phyloP scores from a whole-genome alignment of 2,329 filamentous ascomycete genomes.

The Neofusicoccum umdonicola region DNA sequence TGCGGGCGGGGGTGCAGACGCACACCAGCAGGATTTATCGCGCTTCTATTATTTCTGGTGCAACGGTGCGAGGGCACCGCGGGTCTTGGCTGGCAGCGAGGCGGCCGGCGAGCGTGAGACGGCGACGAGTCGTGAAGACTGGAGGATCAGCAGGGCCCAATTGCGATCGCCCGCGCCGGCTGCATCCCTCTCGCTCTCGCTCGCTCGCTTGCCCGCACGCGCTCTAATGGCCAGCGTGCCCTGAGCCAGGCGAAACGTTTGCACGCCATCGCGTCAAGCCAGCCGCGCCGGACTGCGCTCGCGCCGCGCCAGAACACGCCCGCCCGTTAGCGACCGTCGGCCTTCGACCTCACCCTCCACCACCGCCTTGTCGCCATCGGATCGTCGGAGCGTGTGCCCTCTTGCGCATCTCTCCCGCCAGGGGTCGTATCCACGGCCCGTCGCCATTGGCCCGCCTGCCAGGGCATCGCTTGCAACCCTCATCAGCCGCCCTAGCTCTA shows the following conservation, averaged over 20 bases:
- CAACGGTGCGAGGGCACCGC: constrained; percentile 2
- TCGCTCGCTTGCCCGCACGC: no score
- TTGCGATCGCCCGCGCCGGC: no score
- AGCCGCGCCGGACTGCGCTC: neutral
- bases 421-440: neutral
- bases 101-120: neutral
- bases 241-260: no score
- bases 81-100: neutral
- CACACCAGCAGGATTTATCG: neutral
- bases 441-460: neutral
- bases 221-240: no score
- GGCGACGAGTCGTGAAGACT: neutral
- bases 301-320: no score
- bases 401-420: neutral
- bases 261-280: neutral
- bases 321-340: no score
- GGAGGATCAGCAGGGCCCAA: neutral
- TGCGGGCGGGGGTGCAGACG: neutral
- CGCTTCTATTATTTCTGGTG: neutral
- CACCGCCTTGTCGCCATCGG: neutral
- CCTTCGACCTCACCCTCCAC: neutral
- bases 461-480: constrained; percentile 7
- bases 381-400: neutral
- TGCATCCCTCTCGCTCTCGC: no score
- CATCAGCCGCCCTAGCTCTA: neutral